Conservation (phyloP, 2,329 filamentous ascomycete genomes). For the Fusarium sororula region DNA sequence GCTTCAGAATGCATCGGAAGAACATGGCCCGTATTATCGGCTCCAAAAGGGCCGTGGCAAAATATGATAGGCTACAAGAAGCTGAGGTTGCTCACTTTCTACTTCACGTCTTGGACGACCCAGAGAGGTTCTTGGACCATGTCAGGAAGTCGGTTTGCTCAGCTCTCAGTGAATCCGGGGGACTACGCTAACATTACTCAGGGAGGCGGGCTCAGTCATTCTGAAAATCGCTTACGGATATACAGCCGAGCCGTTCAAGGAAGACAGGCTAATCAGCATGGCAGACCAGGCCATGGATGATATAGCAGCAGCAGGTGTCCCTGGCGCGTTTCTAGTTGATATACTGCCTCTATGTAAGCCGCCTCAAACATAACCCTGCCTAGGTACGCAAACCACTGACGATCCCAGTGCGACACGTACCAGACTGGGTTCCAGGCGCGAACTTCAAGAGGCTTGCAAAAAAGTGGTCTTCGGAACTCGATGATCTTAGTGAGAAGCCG, state of each 20-base stretch:
- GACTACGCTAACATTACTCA: not conserved
- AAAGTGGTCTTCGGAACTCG: slow-evolving; percentile 9
- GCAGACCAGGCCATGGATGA: slow-evolving; percentile 29
- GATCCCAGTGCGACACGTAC: slow-evolving; percentile 15
- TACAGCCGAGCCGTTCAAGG: slow-evolving; percentile 21
- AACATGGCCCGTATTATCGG: slow-evolving; percentile 56
- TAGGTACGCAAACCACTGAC: not conserved
- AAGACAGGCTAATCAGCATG: slow-evolving; percentile 25
- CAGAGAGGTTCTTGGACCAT: slow-evolving; percentile 50
- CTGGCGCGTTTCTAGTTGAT: slow-evolving; percentile 30
- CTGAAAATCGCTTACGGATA: slow-evolving; percentile 37
- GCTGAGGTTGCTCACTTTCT: slow-evolving; percentile 46
- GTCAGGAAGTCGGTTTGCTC: slow-evolving; percentile 50
- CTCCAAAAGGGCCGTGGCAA: slow-evolving; percentile 49
- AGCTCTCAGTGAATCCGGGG: too few relatives aligned
- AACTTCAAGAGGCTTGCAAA: slow-evolving; percentile 22
- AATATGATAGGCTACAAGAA: slow-evolving; percentile 55
- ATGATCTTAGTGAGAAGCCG: slow-evolving; percentile 11
- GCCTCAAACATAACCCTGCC: not conserved
- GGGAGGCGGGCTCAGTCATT: slow-evolving; percentile 28
- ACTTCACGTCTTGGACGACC: slow-evolving; percentile 48
- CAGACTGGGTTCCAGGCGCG: slow-evolving; percentile 27
- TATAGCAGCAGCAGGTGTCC: slow-evolving; percentile 14
- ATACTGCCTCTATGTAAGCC: slow-evolving; percentile 28
- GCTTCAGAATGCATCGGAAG: slow-evolving; percentile 55